Conservation (phyloP, 495 filamentous ascomycete species). For the Aspergillus coremiiformis region DNA sequence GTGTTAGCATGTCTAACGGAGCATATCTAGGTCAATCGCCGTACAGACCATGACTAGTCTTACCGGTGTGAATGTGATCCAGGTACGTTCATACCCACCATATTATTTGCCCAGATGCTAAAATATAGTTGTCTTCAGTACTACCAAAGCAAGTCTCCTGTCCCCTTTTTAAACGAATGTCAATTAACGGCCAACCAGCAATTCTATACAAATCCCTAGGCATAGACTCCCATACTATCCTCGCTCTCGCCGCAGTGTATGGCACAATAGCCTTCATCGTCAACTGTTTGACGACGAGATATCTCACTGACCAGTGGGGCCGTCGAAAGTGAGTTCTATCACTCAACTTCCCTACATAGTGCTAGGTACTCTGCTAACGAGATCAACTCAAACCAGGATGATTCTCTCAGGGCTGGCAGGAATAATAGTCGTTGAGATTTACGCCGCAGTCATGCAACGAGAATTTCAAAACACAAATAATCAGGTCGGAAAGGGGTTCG, state of each 20-base stretch:
- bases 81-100: conserved; percentile 21
- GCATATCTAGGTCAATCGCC: conserved; percentile 37
- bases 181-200: conserved; percentile 19
- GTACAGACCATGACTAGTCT: conserved; percentile 53
- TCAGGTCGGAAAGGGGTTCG: conserved; percentile 51
- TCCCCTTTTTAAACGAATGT: background rate
- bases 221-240: conserved; percentile 42
- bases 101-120: background rate
- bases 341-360: background rate
- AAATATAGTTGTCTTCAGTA: conserved; percentile 24
- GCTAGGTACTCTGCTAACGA: background rate
- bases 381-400: conserved; percentile 32
- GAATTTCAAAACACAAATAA: conserved; percentile 50
- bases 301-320: conserved; percentile 53
- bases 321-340: conserved; percentile 43
- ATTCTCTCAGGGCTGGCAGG: conserved; percentile 43
- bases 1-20: background rate
- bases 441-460: conserved; percentile 51
- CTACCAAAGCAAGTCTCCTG: conserved; percentile 40
- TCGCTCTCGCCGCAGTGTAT: conserved; percentile 49
- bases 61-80: conserved; percentile 51
- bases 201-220: conserved; percentile 51
- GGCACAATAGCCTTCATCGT: conserved; percentile 48
- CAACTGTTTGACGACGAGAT: conserved; percentile 46
- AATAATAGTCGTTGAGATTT: conserved; percentile 50